These are phyloP conservation scores for Inonotus obliquus DNA, from an alignment of 1,284 basidiomycete species.

Conservation along the genomic window DNA sequence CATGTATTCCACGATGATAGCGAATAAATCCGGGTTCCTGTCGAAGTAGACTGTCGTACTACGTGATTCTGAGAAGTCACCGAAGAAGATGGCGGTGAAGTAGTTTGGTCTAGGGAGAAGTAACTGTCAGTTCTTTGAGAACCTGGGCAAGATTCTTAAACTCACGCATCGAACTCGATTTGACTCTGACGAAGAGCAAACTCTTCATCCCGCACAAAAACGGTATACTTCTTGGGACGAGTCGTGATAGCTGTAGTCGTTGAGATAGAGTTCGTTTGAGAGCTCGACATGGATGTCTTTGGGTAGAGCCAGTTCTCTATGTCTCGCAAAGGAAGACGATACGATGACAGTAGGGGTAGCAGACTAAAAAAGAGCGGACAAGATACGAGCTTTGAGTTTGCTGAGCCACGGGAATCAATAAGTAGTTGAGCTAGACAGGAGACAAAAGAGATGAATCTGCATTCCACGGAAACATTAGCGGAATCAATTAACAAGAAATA, in stretches of 20 bases:
- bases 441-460: not conserved
- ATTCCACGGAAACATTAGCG: not conserved
- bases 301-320: not conserved
- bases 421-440: not conserved
- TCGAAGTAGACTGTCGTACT: conserved; percentile 14
- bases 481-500: not conserved
- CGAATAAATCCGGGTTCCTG: conserved; percentile 20
- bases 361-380: not conserved
- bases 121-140: not conserved
- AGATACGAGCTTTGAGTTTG: too few relatives aligned
- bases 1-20: conserved; percentile 21
- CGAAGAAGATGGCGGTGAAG: conserved; percentile 21
- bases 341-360: not conserved
- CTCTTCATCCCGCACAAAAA: conserved; percentile 19
- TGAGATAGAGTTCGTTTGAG: not conserved
- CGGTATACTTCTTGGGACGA: conserved; percentile 10
- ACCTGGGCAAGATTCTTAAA: not conserved
- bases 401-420: not conserved
- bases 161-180: conserved; percentile 19
- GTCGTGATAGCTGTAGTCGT: not conserved
- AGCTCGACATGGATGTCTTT: not conserved
- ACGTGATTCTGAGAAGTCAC: conserved; percentile 17
- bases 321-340: not conserved
- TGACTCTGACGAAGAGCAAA: conserved; percentile 18
- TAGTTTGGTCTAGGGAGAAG: conserved; percentile 17